phyloP scores from a whole-genome alignment of 108 stramenopile species.

The Cyclotella atomus region DNA sequence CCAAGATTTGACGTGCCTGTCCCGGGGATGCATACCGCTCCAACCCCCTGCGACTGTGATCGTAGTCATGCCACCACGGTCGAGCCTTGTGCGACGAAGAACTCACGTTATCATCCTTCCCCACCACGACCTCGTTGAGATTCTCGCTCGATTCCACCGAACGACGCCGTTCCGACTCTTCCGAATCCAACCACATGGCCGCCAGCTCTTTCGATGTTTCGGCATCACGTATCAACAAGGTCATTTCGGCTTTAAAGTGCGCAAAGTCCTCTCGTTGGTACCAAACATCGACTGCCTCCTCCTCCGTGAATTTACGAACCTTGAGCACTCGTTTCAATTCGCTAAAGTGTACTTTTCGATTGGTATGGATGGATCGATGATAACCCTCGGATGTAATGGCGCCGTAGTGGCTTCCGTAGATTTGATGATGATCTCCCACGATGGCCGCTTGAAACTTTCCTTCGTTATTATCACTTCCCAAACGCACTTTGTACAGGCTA shows the following conservation, averaged over 20 bases:
- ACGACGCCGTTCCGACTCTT: conserved; percentile 12
- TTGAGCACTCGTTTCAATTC: conserved; percentile 48
- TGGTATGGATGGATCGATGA: not conserved
- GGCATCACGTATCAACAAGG: conserved; percentile 36
- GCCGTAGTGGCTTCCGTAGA: conserved; percentile 7
- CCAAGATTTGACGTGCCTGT: conserved; percentile 78
- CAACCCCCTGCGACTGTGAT: conserved; percentile 82
- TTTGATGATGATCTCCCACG: conserved; percentile 16
- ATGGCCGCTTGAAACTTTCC: conserved; percentile 2
- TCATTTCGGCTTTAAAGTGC: conserved; percentile 47
- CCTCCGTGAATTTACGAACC: conserved; percentile 39
- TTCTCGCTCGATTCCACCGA: not conserved
- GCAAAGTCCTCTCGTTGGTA: conserved; percentile 49
- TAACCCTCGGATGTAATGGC: not conserved
- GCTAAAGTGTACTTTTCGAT: conserved; percentile 28
- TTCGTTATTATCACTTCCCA: conserved; percentile 7
- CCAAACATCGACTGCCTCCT: conserved; percentile 38
- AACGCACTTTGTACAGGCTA: conserved; percentile 33
- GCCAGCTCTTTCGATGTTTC: conserved; percentile 43
- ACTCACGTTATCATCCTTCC: not conserved
- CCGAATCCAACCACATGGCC: conserved; percentile 39
- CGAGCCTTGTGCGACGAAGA: conserved; percentile 1
- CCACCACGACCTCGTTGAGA: not conserved
- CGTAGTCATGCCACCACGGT: conserved; percentile 86
- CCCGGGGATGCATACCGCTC: conserved; percentile 85